Evolutionary conservation across 2,329 filamentous ascomycete genomes (phyloP), one percentile per base, ranked within the genome.

Genomic region (Diaporthe ilicicola): DNA sequence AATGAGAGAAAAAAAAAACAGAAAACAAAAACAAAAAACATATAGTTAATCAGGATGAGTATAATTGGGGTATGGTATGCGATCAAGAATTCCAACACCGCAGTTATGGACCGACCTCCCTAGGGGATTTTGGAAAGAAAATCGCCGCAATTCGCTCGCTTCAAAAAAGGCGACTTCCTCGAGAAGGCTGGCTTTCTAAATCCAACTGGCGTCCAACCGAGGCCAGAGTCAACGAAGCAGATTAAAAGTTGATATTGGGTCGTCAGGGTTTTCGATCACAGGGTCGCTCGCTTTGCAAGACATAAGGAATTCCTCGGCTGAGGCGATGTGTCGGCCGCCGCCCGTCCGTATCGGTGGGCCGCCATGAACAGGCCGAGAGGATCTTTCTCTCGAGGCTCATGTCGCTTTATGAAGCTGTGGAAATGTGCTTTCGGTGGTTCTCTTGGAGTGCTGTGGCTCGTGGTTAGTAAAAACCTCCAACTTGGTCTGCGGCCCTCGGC

Each of bases 381-480:
- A 34, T 50, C 27, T 10, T 3, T 50, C 44, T n/a, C 51, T 51
- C 54, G 53, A 48, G 53, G 53, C 29, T 59, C 44, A 42, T 59
- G 53, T 46, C 32, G 55, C 71, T 76, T 76, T 76, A 82, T 68
- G 79, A 78, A 64, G 78, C 75, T 48, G 77, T 78, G 8, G 77
- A 76, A 15, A 73, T 76, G 71, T 84, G 81, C 64, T 67, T 78
- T 68, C 79, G 77, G 69, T 84, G 81, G 22, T 83, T 83, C 64
- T 84, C 81, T 78, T 82, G 80, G 19, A 85, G 82, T 74, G 79
- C 84, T 85, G 54, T 12, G n/a, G 6, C 22, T 39, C 2, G 13
- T 9, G n/a, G 75, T 83, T 72, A 82, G 80, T 70, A 62, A 5
- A 70, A 5, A 70, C 5, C 51, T 27, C 24, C 15, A 12, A 17